Base-by-base conservation (phyloP, 176 grass and related monocot genomes). In the Oryza meyeriana region DNA sequence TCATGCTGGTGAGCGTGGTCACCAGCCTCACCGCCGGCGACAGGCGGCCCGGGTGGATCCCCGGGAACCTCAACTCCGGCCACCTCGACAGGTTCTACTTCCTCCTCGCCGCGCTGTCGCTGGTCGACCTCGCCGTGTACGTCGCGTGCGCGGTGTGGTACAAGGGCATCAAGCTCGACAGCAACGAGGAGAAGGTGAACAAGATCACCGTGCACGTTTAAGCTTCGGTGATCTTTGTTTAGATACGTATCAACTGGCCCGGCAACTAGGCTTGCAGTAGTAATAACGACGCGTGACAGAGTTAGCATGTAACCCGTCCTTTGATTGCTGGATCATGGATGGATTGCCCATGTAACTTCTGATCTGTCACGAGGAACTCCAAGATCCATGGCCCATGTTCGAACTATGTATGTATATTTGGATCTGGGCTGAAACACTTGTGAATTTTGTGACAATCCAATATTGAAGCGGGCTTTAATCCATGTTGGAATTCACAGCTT, bases 31-130 rank as follows among this genome's bases (percentile, higher is more conserved):
- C 94, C 17, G 62, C 81, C 16, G 69, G 62, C 1, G 86, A 86
- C 10, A 66, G 24, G 36, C 39, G 77, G 18, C 88, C 88, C 1
- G 94, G 94, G 5, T 97, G 94, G 94, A 97, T 97, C 57, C 91
- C 94, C 0, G 86, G 81, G 6, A 91, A 93, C 90, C 86, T 97
- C 48, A 97, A 97, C 84, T 91, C 80, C 0, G 94, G 94, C 13
- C 94, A 97, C 80, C 88, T 97, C 18, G 94, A 97, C 55, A 81
- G 91, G 64, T 97, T 97, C 87, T 97, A 97, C 65, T 97, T 97
- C 68, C 91, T 97, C 39, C 94, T 97, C 20, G 94, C 91, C 0
- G 88, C 70, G 29, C 86, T 97, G 16, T 91, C 94, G 27, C 47
- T 87, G 6, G 35, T 93, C 12, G 91, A 97, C 67, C 89, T 97